These are phyloP conservation scores for Fistulina hepatica DNA, from an alignment of 1,284 basidiomycete genomes.

Conservation along the genomic window DNA sequence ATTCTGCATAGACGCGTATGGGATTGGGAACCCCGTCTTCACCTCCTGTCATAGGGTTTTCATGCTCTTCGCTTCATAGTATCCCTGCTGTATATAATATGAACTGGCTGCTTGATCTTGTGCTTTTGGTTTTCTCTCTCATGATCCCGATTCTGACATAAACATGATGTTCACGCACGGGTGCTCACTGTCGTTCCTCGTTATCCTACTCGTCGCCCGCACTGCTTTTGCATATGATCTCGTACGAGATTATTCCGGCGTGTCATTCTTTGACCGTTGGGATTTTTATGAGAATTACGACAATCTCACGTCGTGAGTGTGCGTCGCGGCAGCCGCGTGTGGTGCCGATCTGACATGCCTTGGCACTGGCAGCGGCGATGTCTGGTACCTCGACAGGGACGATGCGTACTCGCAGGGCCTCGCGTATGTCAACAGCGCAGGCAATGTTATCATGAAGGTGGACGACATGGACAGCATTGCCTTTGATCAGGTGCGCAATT, in stretches of 20 bases:
- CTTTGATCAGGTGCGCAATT: constrained; percentile 44
- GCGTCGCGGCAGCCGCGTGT: not conserved
- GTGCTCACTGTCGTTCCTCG: too few species aligned
- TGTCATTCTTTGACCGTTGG: constrained; percentile 23
- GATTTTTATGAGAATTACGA: constrained; percentile 43
- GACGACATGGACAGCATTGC: constrained; percentile 44
- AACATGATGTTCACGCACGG: too few species aligned
- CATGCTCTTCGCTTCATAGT: too few species aligned
- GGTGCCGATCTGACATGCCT: too few species aligned
- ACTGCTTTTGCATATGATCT: constrained; percentile 12
- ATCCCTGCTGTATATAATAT: too few species aligned
- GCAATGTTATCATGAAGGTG: constrained; percentile 48
- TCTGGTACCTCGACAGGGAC: constrained; percentile 34
- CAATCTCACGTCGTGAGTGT: constrained; percentile 43
- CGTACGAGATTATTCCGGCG: constrained; percentile 1
- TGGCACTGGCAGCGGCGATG: constrained; percentile 30
- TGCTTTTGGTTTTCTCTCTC: too few species aligned
- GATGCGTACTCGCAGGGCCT: constrained; percentile 37
- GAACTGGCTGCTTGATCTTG: too few species aligned
- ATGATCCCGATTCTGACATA: too few species aligned
- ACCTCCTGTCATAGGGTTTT: too few species aligned
- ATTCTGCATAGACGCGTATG: too few species aligned
- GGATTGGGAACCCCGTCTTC: too few species aligned
- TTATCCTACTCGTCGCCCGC: constrained; percentile 5
- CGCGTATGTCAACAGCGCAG: constrained; percentile 42